Evolutionary conservation across 2,329 filamentous ascomycete species (phyloP).

Genomic region (Phaeoacremonium minimum): DNA sequence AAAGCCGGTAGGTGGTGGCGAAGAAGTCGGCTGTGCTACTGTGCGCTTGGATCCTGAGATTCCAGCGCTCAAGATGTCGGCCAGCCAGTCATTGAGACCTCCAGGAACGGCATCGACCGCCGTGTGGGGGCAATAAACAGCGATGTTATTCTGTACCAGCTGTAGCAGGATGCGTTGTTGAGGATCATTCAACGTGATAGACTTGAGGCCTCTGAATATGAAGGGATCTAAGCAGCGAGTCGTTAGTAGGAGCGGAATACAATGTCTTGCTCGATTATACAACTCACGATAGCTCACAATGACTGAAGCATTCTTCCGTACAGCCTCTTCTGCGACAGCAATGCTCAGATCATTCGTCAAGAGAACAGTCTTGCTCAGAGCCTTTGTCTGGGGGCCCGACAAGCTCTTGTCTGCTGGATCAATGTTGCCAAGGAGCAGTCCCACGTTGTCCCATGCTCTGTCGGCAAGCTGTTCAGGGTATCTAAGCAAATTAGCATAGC

Average conservation of each 20-base stretch:
- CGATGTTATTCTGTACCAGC: conserved; percentile 81
- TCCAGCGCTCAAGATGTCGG: conserved; percentile 69
- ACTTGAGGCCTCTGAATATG: conserved; percentile 91
- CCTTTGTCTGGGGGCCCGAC: conserved; percentile 18
- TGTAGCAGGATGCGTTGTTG: conserved; percentile 83
- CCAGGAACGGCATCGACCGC: conserved; percentile 82
- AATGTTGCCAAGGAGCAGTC: conserved; percentile 59
- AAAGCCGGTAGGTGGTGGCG: conserved; percentile 34
- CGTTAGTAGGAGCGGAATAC: conserved; percentile 5
- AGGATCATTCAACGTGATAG: conserved; percentile 75
- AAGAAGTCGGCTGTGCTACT: conserved; percentile 39
- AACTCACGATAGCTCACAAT: conserved; percentile 82
- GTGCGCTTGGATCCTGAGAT: conserved; percentile 27
- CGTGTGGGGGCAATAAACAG: conserved; percentile 94
- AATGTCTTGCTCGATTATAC: neutral
- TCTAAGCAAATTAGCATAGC: too few species aligned
- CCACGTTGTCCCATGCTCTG: conserved; percentile 94
- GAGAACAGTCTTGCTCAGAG: conserved; percentile 34
- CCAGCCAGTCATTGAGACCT: conserved; percentile 92
- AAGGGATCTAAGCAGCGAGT: conserved; percentile 67
- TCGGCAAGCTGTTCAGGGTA: conserved; percentile 90
- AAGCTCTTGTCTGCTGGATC: too few species aligned
- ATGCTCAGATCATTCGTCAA: conserved; percentile 86
- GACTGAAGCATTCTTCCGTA: conserved; percentile 68
- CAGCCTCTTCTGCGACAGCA: conserved; percentile 85